A percentile compares a stretch with the other conserved stretches of the same genome.
These are phyloP conservation scores for Naganishia liquefaciens DNA, from an alignment of 1,284 basidiomycete species.

Conservation along the genomic window DNA sequence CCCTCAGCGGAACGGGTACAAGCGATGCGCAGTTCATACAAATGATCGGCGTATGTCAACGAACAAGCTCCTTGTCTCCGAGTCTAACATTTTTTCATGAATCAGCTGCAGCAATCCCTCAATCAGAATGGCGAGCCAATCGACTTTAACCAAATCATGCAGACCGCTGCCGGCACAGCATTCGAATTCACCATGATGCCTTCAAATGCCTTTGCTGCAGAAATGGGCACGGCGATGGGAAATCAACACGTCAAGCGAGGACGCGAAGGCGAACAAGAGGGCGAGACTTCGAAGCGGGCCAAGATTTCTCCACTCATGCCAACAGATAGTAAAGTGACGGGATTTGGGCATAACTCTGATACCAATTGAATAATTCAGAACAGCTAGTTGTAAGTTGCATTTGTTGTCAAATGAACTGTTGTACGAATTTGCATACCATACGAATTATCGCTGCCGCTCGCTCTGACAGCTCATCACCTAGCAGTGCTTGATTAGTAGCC, in stretches of 20 bases:
- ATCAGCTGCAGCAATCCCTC: conserved; percentile 13
- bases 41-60: conserved; percentile 21
- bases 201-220: conserved; percentile 18
- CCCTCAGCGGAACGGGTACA: conserved; percentile 49
- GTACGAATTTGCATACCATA: not conserved
- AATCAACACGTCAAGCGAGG: conserved; percentile 5
- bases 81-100: not conserved
- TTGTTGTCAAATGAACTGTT: not conserved
- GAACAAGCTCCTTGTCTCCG: not conserved
- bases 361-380: not conserved
- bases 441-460: not conserved
- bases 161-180: conserved; percentile 10
- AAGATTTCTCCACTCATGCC: not conserved
- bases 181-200: conserved; percentile 28
- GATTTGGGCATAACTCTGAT: not conserved
- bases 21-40: conserved; percentile 41
- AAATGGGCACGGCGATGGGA: conserved; percentile 6
- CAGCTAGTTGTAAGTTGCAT: not conserved
- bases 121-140: conserved; percentile 24
- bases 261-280: conserved; percentile 7
- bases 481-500: not conserved
- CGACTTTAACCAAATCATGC: conserved; percentile 24
- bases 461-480: not conserved
- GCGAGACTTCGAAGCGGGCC: conserved; percentile 17
- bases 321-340: not conserved